phyloP scores from a whole-genome alignment of 352 stramenopile genomes.

The Elongisporangium anandrum region DNA sequence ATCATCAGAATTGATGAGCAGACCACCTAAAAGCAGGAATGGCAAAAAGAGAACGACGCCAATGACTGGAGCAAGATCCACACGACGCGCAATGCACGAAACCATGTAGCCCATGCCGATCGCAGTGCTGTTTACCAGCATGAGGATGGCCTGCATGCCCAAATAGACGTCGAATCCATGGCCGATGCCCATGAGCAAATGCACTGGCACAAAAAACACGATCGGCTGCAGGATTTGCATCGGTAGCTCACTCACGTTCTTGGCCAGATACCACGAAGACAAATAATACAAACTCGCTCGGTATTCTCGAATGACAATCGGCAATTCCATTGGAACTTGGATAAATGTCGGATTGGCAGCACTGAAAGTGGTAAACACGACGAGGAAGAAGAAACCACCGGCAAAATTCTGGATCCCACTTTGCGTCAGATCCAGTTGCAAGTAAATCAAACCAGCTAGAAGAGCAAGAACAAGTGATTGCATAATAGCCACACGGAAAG shows the following conservation, averaged over 20 bases:
- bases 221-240: slow-evolving; percentile 42
- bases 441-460: slow-evolving; percentile 39
- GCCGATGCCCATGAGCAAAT: slow-evolving; percentile 39
- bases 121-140: slow-evolving; percentile 28
- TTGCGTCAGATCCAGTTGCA: slow-evolving; percentile 34
- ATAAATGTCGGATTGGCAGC: slow-evolving; percentile 26
- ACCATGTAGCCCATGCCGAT: slow-evolving; percentile 41
- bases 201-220: slow-evolving; percentile 26
- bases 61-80: slow-evolving; percentile 31
- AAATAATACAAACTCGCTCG: slow-evolving; percentile 25
- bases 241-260: slow-evolving; percentile 45
- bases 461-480: slow-evolving; percentile 34
- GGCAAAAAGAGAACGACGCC: slow-evolving; percentile 27
- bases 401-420: slow-evolving; percentile 39
- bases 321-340: slow-evolving; percentile 32
- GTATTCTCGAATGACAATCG: slow-evolving; percentile 45
- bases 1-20: slow-evolving; percentile 39
- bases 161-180: slow-evolving; percentile 29
- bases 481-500: slow-evolving; percentile 19
- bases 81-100: slow-evolving; percentile 20
- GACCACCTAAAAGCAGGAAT: slow-evolving; percentile 39
- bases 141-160: slow-evolving; percentile 28
- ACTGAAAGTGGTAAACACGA: slow-evolving; percentile 33
- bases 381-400: slow-evolving; percentile 41
- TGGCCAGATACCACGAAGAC: slow-evolving; percentile 39